A percentile compares a stretch with the other conserved stretches of the same genome.
These are phyloP conservation scores for Penicillium pancosmium DNA, from an alignment of 495 filamentous ascomycete genomes.

Conservation along the genomic window DNA sequence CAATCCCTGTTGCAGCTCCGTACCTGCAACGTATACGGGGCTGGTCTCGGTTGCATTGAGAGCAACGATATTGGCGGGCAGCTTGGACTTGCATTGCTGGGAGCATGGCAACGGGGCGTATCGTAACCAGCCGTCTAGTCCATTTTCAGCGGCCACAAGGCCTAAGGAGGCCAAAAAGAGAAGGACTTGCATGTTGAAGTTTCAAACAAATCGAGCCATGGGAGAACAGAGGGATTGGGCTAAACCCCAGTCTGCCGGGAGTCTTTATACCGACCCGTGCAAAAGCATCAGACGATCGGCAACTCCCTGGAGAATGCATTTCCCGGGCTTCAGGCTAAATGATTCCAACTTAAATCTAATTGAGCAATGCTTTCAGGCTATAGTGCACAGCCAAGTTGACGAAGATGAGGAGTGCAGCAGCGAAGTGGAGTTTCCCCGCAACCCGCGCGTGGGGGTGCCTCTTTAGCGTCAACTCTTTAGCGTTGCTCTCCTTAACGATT, in stretches of 20 bases:
- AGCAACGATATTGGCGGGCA: slow-evolving; percentile 56
- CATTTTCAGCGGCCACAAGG: slow-evolving; percentile 46
- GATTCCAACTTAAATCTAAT: neutral
- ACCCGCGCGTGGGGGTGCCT: slow-evolving; percentile 17
- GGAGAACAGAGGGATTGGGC: neutral
- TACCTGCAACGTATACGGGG: slow-evolving; percentile 60
- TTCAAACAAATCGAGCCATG: neutral
- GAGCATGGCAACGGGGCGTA: slow-evolving; percentile 58
- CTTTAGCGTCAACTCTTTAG: neutral
- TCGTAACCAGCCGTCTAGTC: slow-evolving; percentile 64
- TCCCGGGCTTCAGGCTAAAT: slow-evolving; percentile 23
- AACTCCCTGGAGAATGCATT: slow-evolving; percentile 8
- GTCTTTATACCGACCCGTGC: slow-evolving; percentile 9
- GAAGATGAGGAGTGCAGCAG: slow-evolving; percentile 6
- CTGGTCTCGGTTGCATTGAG: slow-evolving; percentile 54
- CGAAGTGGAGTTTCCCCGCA: slow-evolving; percentile 20
- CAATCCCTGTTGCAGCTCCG: slow-evolving; percentile 63
- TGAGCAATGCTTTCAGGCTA: slow-evolving; percentile 19
- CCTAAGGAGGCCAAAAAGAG: slow-evolving; percentile 18
- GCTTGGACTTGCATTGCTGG: slow-evolving; percentile 29
- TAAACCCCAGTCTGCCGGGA: neutral
- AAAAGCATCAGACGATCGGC: slow-evolving; percentile 6
- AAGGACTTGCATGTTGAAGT: slow-evolving; percentile 13
- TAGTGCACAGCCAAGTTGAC: slow-evolving; percentile 3
- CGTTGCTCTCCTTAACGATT: too few species aligned